A percentile compares a stretch with the other conserved stretches of the same genome.
Conservation (phyloP, 2,329 filamentous ascomycete species). For the Xylariales sp. region DNA sequence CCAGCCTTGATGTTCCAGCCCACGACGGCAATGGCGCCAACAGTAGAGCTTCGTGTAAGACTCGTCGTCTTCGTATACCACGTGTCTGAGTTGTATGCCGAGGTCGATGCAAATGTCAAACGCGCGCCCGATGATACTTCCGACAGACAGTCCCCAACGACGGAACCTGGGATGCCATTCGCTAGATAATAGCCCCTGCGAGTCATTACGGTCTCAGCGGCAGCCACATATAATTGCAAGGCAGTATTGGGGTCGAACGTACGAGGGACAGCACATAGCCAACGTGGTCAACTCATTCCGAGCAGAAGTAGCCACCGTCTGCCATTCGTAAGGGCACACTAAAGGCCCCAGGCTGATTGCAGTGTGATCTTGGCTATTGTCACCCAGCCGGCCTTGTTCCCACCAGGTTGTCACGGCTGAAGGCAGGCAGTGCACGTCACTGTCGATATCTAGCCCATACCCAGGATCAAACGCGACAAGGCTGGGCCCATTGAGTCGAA, state of each 20-base stretch:
- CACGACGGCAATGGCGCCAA: constrained; percentile 37
- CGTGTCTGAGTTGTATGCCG: not conserved
- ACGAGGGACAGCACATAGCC: constrained; percentile 39
- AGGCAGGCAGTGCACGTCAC: constrained; percentile 32
- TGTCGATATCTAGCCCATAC: constrained; percentile 39
- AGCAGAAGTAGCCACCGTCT: constrained; percentile 31
- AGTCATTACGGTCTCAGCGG: not conserved
- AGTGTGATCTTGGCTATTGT: constrained; percentile 28
- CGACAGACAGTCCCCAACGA: constrained; percentile 37
- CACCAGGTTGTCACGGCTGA: constrained; percentile 41
- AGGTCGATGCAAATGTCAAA: constrained; percentile 37
- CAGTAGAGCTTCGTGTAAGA: constrained; percentile 24
- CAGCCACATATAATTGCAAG: not conserved
- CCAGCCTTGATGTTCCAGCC: constrained; percentile 37
- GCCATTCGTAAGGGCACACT: constrained; percentile 36
- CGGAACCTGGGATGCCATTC: constrained; percentile 31
- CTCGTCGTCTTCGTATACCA: constrained; percentile 36
- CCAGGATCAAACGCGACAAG: constrained; percentile 41
- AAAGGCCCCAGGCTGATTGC: constrained; percentile 39
- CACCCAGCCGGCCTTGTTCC: constrained; percentile 37
- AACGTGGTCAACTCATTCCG: constrained; percentile 35
- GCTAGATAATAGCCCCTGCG: constrained; percentile 19
- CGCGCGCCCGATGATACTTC: constrained; percentile 26
- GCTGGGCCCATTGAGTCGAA: constrained; percentile 37
- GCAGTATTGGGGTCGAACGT: not conserved